These are phyloP conservation scores for Vitis cinerea DNA, from an alignment of 164 flowering plant genomes.

Conservation along the genomic window DNA sequence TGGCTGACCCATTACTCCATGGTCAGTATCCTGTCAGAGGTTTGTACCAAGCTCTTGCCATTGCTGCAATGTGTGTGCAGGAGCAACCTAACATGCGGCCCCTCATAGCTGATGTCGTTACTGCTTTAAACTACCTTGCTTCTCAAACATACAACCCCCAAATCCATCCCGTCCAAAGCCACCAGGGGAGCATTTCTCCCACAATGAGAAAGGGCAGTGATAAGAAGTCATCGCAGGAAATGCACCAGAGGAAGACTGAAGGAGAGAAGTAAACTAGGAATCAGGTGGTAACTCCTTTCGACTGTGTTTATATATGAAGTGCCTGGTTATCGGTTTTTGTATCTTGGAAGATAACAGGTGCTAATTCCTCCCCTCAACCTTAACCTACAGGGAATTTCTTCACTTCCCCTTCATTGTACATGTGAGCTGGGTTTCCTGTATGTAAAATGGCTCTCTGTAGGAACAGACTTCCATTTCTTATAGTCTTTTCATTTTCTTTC, in stretches of 20 bases:
- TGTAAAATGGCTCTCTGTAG: constrained; percentile 13
- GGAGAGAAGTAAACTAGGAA: not conserved
- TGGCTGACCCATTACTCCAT: constrained; percentile 52
- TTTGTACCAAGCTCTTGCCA: constrained; percentile 61
- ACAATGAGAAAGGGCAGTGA: constrained; percentile 9
- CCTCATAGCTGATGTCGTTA: constrained; percentile 44
- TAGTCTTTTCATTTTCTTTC: not conserved
- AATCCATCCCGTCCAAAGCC: constrained; percentile 10
- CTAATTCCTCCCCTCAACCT: not conserved
- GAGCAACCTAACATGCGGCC: constrained; percentile 62
- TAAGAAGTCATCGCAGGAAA: not conserved
- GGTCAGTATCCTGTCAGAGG: constrained; percentile 50
- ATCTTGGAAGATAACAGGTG: constrained; percentile 21
- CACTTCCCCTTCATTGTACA: constrained; percentile 16
- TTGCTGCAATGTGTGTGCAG: constrained; percentile 68
- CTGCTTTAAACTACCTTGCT: constrained; percentile 48
- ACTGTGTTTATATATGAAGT: too few relatives aligned
- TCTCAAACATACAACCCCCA: constrained; percentile 30
- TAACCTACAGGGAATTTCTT: constrained; percentile 12
- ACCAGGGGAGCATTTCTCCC: constrained; percentile 8
- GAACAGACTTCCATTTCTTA: constrained; percentile 4
- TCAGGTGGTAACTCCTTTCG: too few relatives aligned
- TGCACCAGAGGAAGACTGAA: not conserved
- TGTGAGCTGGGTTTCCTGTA: constrained; percentile 21
- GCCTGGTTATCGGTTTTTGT: constrained; percentile 29